A percentile compares a stretch with the other conserved stretches of the same genome.
Conservation (phyloP, 2,329 filamentous ascomycete genomes). For the Fusarium goolgardi region DNA sequence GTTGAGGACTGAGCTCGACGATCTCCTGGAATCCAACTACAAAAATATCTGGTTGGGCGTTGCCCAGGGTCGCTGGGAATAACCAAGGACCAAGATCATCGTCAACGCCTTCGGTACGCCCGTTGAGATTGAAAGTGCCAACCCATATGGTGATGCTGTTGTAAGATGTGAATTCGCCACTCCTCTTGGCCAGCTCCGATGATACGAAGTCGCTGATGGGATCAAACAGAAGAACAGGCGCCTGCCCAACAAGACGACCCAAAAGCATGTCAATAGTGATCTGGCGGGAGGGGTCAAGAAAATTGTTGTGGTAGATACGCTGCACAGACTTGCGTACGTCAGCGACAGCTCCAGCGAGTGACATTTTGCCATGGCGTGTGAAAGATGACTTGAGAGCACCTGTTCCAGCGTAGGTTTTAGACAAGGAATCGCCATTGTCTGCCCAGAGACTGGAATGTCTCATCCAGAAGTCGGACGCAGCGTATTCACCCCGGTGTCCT, state of each 20-base stretch:
- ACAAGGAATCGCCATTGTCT: conserved; percentile 94
- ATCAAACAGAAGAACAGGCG: conserved; percentile 87
- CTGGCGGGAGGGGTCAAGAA: conserved; percentile 91
- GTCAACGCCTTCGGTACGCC: conserved; percentile 79
- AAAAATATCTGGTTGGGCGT: conserved; percentile 82
- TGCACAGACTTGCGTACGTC: conserved; percentile 95
- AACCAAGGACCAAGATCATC: conserved; percentile 89
- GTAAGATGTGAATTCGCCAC: conserved; percentile 78
- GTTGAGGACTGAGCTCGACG: conserved; percentile 95
- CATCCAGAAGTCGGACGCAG: conserved; percentile 87
- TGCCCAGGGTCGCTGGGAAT: conserved; percentile 69
- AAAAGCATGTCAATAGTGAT: conserved; percentile 95
- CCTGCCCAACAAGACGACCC: conserved; percentile 84
- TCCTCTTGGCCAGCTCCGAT: conserved; percentile 75
- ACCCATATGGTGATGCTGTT: conserved; percentile 83
- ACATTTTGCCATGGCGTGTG: conserved; percentile 95
- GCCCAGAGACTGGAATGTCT: conserved; percentile 95
- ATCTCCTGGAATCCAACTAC: conserved; percentile 97
- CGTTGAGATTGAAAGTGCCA: conserved; percentile 96
- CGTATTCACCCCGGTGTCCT: conserved; percentile 74
- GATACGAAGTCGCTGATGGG: conserved; percentile 93
- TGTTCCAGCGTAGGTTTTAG: conserved; percentile 95
- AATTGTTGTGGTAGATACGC: conserved; percentile 96
- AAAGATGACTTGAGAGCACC: conserved; percentile 96
- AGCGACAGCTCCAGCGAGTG: conserved; percentile 90